These are phyloP conservation scores for Lathyrus oleraceus DNA, from an alignment of 306 rosid species.

Conservation along the genomic window DNA sequence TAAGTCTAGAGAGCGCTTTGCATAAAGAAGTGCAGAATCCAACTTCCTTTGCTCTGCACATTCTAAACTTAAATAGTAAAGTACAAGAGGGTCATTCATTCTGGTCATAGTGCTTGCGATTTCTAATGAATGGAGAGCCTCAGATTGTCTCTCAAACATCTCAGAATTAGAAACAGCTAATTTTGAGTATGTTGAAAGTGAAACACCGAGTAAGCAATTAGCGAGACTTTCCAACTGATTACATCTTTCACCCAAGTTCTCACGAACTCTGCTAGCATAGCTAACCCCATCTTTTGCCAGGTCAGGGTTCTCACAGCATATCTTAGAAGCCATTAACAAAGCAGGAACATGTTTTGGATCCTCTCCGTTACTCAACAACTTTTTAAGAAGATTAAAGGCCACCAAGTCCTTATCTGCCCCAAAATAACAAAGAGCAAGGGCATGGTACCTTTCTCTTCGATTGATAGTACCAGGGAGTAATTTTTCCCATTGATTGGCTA, in stretches of 20 bases:
- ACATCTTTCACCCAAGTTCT: slow-evolving; percentile 59
- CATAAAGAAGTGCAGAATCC: slow-evolving; percentile 66
- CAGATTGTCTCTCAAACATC: slow-evolving; percentile 56
- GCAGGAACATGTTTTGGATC: slow-evolving; percentile 71
- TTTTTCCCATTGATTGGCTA: slow-evolving; percentile 79
- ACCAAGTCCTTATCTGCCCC: slow-evolving; percentile 72
- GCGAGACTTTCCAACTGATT: slow-evolving; percentile 63
- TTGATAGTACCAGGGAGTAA: slow-evolving; percentile 63
- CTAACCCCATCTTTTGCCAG: slow-evolving; percentile 63
- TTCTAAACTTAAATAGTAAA: slow-evolving; percentile 71
- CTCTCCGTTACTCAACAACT: slow-evolving; percentile 54
- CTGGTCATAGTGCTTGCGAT: slow-evolving; percentile 60
- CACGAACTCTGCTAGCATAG: slow-evolving; percentile 58
- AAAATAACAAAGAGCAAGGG: slow-evolving; percentile 75
- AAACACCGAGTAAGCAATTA: slow-evolving; percentile 72
- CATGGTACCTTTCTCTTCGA: slow-evolving; percentile 57
- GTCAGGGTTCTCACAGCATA: slow-evolving; percentile 60
- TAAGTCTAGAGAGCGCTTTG: slow-evolving; percentile 55
- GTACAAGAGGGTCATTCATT: slow-evolving; percentile 59
- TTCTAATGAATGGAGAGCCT: slow-evolving; percentile 68
- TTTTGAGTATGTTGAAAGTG: slow-evolving; percentile 70
- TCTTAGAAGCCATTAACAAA: slow-evolving; percentile 81
- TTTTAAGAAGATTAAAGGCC: slow-evolving; percentile 74
- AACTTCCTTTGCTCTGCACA: slow-evolving; percentile 80
- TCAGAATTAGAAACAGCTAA: slow-evolving; percentile 63